These are phyloP conservation scores for Stachybotrys echinatus DNA, from an alignment of 2,329 filamentous ascomycete genomes.

Conservation along the genomic window DNA sequence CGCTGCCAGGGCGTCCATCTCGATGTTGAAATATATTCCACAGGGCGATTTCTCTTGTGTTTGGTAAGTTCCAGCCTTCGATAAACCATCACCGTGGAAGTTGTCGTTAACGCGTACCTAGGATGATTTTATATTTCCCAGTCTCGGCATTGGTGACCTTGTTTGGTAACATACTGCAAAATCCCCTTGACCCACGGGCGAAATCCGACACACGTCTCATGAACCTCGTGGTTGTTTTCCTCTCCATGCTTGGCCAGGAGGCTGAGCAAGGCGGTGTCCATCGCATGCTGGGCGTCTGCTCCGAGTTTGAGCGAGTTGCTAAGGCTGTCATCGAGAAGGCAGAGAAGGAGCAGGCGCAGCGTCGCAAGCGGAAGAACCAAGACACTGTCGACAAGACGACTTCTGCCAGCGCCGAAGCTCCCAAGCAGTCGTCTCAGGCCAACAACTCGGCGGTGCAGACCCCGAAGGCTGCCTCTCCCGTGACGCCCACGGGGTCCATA, in stretches of 20 bases:
- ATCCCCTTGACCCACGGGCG: constrained; percentile 82
- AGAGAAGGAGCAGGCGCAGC: constrained; percentile 74
- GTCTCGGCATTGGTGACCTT: constrained; percentile 91
- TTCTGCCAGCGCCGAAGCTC: constrained; percentile 3
- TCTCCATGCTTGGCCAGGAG: constrained; percentile 84
- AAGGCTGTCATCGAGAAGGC: constrained; percentile 86
- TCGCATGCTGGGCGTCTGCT: constrained; percentile 88
- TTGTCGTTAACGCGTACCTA: constrained; percentile 28
- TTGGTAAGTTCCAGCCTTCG: constrained; percentile 58
- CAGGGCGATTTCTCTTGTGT: constrained; percentile 93
- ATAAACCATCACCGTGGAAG: neutral
- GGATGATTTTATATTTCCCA: constrained; percentile 93
- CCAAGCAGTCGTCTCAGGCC: constrained; percentile 3
- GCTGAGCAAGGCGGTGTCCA: constrained; percentile 86
- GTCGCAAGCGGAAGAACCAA: constrained; percentile 78
- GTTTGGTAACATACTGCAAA: constrained; percentile 94
- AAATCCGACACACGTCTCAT: constrained; percentile 87
- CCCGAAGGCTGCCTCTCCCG: neutral
- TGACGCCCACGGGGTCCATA: neutral
- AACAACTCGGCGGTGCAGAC: neutral
- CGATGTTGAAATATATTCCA: constrained; percentile 91
- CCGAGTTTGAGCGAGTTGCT: constrained; percentile 95
- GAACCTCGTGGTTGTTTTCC: constrained; percentile 86
- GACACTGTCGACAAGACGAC: constrained; percentile 29
- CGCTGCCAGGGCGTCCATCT: constrained; percentile 87